Conservation (phyloP, 2,329 filamentous ascomycete genomes). For the Aureobasidium lini region DNA sequence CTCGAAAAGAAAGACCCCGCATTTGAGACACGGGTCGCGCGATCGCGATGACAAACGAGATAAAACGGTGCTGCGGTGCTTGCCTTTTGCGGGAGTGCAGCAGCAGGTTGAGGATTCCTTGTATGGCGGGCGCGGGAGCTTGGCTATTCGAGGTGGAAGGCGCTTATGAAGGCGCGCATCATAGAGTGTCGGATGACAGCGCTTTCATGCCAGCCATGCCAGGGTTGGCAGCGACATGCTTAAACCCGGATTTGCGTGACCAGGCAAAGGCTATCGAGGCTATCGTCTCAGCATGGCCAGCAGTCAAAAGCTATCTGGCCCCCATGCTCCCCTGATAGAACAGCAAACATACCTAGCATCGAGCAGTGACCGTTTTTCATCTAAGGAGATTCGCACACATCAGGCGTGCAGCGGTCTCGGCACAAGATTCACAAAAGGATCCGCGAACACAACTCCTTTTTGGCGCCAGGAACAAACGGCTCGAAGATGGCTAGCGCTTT, state of each 20-base stretch:
- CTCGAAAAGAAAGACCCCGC: background rate
- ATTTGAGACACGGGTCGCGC: slow-evolving; percentile 5
- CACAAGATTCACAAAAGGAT: slow-evolving; percentile 5
- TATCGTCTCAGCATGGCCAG: background rate
- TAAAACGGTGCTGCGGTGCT: background rate
- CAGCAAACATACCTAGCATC: background rate
- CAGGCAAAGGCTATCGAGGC: background rate
- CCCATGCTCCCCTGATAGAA: background rate
- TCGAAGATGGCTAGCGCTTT: slow-evolving; percentile 9
- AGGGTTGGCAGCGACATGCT: background rate
- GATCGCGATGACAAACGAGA: slow-evolving; percentile 1
- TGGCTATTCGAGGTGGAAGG: background rate
- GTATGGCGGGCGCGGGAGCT: background rate
- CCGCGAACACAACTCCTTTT: slow-evolving; percentile 4
- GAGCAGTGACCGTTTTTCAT: slow-evolving; percentile 2
- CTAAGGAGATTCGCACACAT: background rate
- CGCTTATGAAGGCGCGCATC: background rate
- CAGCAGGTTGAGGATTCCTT: background rate
- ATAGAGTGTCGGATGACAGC: background rate
- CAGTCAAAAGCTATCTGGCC: background rate
- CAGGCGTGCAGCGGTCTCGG: slow-evolving; percentile 5
- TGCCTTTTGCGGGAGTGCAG: background rate
- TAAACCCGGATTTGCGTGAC: background rate
- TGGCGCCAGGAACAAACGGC: slow-evolving; percentile 10
- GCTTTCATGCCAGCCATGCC: background rate